These are phyloP conservation scores for Penicillium corylophilum DNA, from an alignment of 2,329 filamentous ascomycete species.

Conservation along the genomic window DNA sequence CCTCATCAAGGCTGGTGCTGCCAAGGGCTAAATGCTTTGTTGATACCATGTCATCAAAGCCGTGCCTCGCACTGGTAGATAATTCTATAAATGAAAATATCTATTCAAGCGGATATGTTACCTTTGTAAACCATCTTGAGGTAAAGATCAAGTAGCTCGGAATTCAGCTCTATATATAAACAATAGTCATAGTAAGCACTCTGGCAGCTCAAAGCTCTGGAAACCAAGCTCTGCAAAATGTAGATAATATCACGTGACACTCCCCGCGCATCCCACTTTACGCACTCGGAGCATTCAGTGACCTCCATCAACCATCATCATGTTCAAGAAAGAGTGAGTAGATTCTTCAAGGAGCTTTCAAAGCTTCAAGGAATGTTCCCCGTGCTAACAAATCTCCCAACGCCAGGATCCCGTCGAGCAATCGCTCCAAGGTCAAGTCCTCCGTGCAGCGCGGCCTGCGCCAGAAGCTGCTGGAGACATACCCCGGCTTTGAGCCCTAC, in stretches of 20 bases:
- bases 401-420: constrained; percentile 67
- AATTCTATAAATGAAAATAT: constrained; percentile 17
- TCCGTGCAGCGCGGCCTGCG: constrained; percentile 87
- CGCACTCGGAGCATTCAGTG: constrained; percentile 4
- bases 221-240: background rate
- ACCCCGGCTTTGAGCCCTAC: constrained; percentile 79
- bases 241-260: constrained; percentile 15
- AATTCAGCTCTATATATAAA: background rate
- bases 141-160: no score
- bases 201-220: background rate
- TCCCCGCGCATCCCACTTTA: constrained; percentile 32
- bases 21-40: constrained; percentile 41
- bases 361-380: constrained; percentile 4
- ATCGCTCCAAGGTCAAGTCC: constrained; percentile 96
- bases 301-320: constrained; percentile 45
- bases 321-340: constrained; percentile 92
- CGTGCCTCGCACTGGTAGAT: constrained; percentile 1
- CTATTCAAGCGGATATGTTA: background rate
- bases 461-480: constrained; percentile 75
- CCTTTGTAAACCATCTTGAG: no score
- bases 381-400: constrained; percentile 4
- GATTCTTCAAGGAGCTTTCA: background rate
- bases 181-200: background rate
- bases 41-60: background rate
- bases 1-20: constrained; percentile 71